phyloP scores from a whole-genome alignment of 1,139 yeast species.

The Diutina neorugosa region DNA sequence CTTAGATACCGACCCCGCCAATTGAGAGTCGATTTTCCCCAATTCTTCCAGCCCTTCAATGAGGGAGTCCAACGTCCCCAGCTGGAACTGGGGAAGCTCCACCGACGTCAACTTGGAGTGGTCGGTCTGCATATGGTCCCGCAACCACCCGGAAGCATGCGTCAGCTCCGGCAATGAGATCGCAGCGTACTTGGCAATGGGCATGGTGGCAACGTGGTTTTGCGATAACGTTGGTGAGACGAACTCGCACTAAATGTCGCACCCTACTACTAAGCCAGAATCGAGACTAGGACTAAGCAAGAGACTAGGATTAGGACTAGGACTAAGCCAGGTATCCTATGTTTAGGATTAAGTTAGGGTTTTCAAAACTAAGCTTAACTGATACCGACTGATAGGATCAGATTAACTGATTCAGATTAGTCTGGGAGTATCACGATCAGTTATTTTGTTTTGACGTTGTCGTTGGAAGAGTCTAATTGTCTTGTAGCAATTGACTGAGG shows the following conservation, averaged over 20 bases:
- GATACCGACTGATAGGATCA: too few relatives aligned
- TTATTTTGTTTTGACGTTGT: too few relatives aligned
- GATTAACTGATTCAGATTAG: too few relatives aligned
- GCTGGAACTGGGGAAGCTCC: conserved; percentile 77
- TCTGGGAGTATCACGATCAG: too few relatives aligned
- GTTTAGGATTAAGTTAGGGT: too few relatives aligned
- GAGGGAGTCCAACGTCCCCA: conserved; percentile 87
- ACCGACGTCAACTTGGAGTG: conserved; percentile 11
- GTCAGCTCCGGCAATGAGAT: conserved; percentile 4
- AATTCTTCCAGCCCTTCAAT: conserved; percentile 88
- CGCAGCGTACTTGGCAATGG: conserved; percentile 4
- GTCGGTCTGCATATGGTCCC: conserved; percentile 1
- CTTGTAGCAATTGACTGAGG: too few relatives aligned
- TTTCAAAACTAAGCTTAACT: too few relatives aligned
- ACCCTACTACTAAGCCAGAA: too few relatives aligned
- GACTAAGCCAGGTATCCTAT: too few relatives aligned
- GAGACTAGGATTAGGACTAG: too few relatives aligned
- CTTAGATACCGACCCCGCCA: conserved; percentile 57
- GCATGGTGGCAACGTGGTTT: background rate
- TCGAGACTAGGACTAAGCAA: too few relatives aligned
- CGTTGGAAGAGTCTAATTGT: too few relatives aligned
- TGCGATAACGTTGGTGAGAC: background rate
- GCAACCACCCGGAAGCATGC: background rate
- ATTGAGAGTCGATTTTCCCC: conserved; percentile 64
- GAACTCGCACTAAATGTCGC: background rate